Conservation (phyloP, 1,284 basidiomycete species). For the Dichomitus squalens region DNA sequence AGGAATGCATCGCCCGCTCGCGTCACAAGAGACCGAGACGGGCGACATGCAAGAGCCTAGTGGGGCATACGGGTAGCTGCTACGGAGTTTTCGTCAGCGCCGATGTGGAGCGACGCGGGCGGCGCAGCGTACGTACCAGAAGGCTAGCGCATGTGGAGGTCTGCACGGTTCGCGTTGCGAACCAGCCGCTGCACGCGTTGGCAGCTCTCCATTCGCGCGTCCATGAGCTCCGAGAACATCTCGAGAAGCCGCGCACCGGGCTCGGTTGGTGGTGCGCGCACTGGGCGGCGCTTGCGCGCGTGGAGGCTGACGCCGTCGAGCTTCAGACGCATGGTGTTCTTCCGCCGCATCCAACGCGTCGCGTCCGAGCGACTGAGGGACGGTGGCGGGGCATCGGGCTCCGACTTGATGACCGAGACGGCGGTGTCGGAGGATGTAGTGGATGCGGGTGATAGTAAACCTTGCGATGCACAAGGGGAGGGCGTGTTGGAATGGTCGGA, state of each 20-base stretch:
- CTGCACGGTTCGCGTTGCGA: slow-evolving; percentile 39
- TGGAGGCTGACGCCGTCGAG: slow-evolving; percentile 46
- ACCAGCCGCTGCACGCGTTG: slow-evolving; percentile 63
- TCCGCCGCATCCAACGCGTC: slow-evolving; percentile 49
- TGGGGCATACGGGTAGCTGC: slow-evolving; percentile 12
- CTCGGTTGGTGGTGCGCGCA: slow-evolving; percentile 40
- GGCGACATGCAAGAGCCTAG: slow-evolving; percentile 8
- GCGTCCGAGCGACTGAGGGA: slow-evolving; percentile 25
- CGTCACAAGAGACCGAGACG: slow-evolving; percentile 14
- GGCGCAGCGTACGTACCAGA: slow-evolving; percentile 16
- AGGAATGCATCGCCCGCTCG: slow-evolving; percentile 14
- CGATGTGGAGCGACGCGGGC: background rate
- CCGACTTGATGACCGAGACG: slow-evolving; percentile 28
- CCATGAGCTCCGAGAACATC: slow-evolving; percentile 71
- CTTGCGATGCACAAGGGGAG: slow-evolving; percentile 24
- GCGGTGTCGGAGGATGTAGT: slow-evolving; percentile 21
- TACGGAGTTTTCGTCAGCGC: background rate
- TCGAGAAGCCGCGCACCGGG: slow-evolving; percentile 58
- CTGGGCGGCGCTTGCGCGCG: slow-evolving; percentile 31
- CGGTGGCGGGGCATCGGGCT: slow-evolving; percentile 28
- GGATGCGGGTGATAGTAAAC: slow-evolving; percentile 20
- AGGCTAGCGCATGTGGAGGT: slow-evolving; percentile 30
- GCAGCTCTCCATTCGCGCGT: slow-evolving; percentile 74
- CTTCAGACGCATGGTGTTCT: slow-evolving; percentile 49
- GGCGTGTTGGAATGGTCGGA: slow-evolving; percentile 26